Conservation (phyloP, 2,329 filamentous ascomycete genomes). For the Daldinia eschscholtzii region DNA sequence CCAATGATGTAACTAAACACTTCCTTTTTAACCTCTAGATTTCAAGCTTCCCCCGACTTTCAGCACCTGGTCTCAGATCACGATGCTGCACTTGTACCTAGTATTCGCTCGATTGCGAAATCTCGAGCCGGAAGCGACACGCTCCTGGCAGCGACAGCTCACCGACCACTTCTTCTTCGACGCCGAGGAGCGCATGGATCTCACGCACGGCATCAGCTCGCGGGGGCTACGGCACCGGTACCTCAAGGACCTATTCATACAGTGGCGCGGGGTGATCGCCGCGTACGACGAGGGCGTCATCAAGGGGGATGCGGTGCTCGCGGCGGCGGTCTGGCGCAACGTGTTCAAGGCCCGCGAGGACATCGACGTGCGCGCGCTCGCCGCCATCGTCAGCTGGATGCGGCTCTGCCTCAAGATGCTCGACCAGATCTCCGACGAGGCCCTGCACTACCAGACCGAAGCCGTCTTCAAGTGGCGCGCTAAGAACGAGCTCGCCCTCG, state of each 20-base stretch:
- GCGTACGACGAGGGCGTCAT: constrained; percentile 87
- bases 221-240: constrained; percentile 72
- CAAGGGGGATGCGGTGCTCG: constrained; percentile 81
- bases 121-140: constrained; percentile 76
- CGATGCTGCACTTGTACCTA: constrained; percentile 96
- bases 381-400: constrained; percentile 70
- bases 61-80: constrained; percentile 94
- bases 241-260: constrained; percentile 89
- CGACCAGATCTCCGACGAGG: constrained; percentile 64
- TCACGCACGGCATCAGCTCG: constrained; percentile 78
- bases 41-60: constrained; percentile 88
- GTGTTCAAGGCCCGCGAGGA: constrained; percentile 78
- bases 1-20: neutral
- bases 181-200: constrained; percentile 85
- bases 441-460: constrained; percentile 49
- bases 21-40: constrained; percentile 61
- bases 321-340: constrained; percentile 91
- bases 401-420: constrained; percentile 61
- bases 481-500: constrained; percentile 54
- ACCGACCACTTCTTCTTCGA: constrained; percentile 96
- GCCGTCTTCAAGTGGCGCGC: constrained; percentile 61
- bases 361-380: constrained; percentile 63
- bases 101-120: constrained; percentile 85
- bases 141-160: constrained; percentile 88
- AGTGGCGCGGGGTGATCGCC: constrained; percentile 89